A percentile compares a stretch with the other conserved stretches of the same genome.
phyloP scores from a whole-genome alignment of 169 alveolate species.

The Cryptosporidium bovis region DNA sequence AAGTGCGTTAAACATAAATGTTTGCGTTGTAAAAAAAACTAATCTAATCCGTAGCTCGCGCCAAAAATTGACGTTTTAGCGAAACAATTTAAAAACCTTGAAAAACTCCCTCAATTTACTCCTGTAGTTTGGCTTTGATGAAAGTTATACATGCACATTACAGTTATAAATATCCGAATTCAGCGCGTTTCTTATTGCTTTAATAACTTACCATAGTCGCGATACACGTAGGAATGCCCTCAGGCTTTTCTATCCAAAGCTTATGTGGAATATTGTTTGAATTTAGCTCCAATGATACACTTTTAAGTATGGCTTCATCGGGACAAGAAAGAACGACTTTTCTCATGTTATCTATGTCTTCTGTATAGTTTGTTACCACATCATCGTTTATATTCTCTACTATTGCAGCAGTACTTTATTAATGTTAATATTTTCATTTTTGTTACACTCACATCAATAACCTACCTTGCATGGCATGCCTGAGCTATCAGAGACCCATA shows the following conservation, averaged over 20 bases:
- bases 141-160: not conserved
- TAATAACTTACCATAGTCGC: slow-evolving; percentile 76
- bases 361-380: slow-evolving; percentile 66
- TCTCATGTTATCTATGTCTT: slow-evolving; percentile 77
- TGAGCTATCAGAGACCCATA: slow-evolving; percentile 81
- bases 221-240: slow-evolving; percentile 79
- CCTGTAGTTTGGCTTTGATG: slow-evolving; percentile 41
- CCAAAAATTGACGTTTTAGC: too few species aligned
- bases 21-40: not conserved
- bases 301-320: slow-evolving; percentile 48
- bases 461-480: slow-evolving; percentile 81
- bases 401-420: slow-evolving; percentile 74
- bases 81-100: slow-evolving; percentile 31
- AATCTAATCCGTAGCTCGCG: too few species aligned
- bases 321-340: slow-evolving; percentile 77
- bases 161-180: not conserved
- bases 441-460: not conserved
- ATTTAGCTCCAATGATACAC: slow-evolving; percentile 61
- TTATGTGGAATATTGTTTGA: slow-evolving; percentile 71
- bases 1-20: too few species aligned
- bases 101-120: slow-evolving; percentile 14
- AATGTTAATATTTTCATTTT: not conserved
- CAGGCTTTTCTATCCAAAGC: slow-evolving; percentile 81
- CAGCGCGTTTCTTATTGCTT: not conserved
- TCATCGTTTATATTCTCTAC: slow-evolving; percentile 24